Conservation (phyloP, 2,329 filamentous ascomycete species). For the Taxawa tesnikishii region DNA sequence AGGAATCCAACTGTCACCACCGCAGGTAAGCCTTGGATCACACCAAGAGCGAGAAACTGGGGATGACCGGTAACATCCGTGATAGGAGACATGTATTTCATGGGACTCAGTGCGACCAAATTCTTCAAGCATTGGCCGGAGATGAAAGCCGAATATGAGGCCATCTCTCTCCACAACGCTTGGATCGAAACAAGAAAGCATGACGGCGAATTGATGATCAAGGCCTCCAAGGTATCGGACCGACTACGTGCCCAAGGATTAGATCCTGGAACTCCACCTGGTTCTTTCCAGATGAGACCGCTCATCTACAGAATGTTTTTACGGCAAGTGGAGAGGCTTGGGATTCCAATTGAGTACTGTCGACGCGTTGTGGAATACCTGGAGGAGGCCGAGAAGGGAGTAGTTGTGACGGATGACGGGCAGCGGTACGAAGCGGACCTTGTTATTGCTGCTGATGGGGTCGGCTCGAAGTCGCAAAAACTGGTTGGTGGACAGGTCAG, state of each 20-base stretch:
- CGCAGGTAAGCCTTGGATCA: slow-evolving; percentile 31
- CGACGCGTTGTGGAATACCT: slow-evolving; percentile 30
- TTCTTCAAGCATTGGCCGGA: slow-evolving; percentile 46
- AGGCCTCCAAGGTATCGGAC: slow-evolving; percentile 36
- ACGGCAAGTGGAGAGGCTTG: slow-evolving; percentile 32
- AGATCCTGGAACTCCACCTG: slow-evolving; percentile 37
- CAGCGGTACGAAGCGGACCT: slow-evolving; percentile 28
- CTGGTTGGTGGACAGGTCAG: slow-evolving; percentile 32
- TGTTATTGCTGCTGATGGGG: slow-evolving; percentile 22
- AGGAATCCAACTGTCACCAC: slow-evolving; percentile 37
- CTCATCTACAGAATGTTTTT: slow-evolving; percentile 45
- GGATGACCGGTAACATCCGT: too few species aligned
- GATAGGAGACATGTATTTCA: slow-evolving; percentile 47
- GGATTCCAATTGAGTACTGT: slow-evolving; percentile 30
- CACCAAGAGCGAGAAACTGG: too few species aligned
- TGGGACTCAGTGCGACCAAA: slow-evolving; percentile 42
- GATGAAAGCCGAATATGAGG: slow-evolving; percentile 37
- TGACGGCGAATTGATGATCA: slow-evolving; percentile 36
- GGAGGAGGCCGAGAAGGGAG: slow-evolving; percentile 24
- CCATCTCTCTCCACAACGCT: slow-evolving; percentile 40
- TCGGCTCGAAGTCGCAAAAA: slow-evolving; percentile 32
- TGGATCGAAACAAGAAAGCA: slow-evolving; percentile 47
- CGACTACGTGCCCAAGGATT: slow-evolving; percentile 33
- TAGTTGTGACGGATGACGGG: slow-evolving; percentile 24
- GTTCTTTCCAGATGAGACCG: slow-evolving; percentile 44